Evolutionary conservation across 208 protist species (phyloP).

Genomic region (Balamuthia mandrillaris): DNA sequence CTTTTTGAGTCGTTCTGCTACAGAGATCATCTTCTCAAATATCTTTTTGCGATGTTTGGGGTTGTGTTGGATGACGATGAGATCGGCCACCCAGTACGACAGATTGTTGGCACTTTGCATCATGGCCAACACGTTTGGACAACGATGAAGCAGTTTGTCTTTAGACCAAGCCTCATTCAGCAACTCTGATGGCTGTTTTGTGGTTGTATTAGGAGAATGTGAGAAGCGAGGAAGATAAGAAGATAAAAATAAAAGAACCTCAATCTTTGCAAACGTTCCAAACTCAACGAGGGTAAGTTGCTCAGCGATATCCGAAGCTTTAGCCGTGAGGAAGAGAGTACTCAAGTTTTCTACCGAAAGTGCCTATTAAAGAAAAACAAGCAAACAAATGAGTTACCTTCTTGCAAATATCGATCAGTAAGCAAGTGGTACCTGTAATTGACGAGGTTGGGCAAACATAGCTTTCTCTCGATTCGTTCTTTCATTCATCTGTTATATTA

Average conservation of each 20-base stretch:
- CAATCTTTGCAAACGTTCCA: background rate
- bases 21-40: background rate
- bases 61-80: background rate
- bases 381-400: too few species aligned
- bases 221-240: background rate
- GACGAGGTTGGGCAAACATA: too few species aligned
- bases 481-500: too few species aligned
- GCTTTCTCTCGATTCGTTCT: too few species aligned
- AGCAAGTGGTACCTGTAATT: too few species aligned
- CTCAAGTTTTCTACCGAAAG: too few species aligned
- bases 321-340: too few species aligned
- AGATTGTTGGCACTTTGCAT: slow-evolving; percentile 19
- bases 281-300: slow-evolving; percentile 17
- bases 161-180: background rate
- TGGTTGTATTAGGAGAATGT: too few species aligned
- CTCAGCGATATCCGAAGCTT: too few species aligned
- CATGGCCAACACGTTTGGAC: slow-evolving; percentile 19
- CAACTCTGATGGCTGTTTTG: background rate
- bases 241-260: background rate
- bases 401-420: too few species aligned
- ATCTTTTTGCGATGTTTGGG: slow-evolving; percentile 18
- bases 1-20: slow-evolving; percentile 7
- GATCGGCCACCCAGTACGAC: slow-evolving; percentile 10
- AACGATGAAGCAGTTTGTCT: background rate
- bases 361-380: too few species aligned